Base-by-base conservation (phyloP, 164 flowering plant species). In the Vitis vinifera region DNA sequence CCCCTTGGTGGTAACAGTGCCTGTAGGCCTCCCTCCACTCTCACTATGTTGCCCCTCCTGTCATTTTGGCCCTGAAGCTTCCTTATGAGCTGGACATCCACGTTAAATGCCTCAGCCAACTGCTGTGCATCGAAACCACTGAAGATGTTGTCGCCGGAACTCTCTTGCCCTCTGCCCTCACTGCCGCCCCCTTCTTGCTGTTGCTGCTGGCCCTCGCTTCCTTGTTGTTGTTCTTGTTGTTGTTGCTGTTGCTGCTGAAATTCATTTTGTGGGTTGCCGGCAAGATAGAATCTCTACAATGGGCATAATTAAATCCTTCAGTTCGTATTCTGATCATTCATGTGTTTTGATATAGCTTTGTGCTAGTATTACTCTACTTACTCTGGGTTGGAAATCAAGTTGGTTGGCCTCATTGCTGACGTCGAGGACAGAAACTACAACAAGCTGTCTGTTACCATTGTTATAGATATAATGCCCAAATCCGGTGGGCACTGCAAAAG, bases 401-500 rank as follows among this genome's bases (percentile, higher is more conserved):
- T 88, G 94, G 82, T 91, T 91, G 73, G 72, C 69, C 0, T 13
- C 59, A 73, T 85, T 87, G 80, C 74, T 79, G 23, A 77, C 72
- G 74, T 91, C 89, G 51, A 65, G n/a, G 29, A 91, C 68, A 1
- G 81, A 58, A 68, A 91, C 69, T 9, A 81, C 75, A 6, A 88
- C 74, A 11, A 89, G 77, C 0, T 74, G 77, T n/a, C 74, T 58
- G 1, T 83, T 51, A 4, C 87, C 94, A 27, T 88, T 81, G 69
- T 91, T 89, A 70, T 76, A 79, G 67, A 70, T 59, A 90, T 88
- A 91, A 58, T 88, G 82, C 12, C 83, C 77, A 4, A 71, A 84
- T 57, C 97, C 94, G 3, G 89, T 74, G 0, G 94, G 92, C 47
- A 86, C 30, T n/a, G 86, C 86, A 2, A 91, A 12, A 62, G 87